Evolutionary conservation across 495 filamentous ascomycete species (phyloP).

Genomic region (Evansstolkia leycettana): DNA sequence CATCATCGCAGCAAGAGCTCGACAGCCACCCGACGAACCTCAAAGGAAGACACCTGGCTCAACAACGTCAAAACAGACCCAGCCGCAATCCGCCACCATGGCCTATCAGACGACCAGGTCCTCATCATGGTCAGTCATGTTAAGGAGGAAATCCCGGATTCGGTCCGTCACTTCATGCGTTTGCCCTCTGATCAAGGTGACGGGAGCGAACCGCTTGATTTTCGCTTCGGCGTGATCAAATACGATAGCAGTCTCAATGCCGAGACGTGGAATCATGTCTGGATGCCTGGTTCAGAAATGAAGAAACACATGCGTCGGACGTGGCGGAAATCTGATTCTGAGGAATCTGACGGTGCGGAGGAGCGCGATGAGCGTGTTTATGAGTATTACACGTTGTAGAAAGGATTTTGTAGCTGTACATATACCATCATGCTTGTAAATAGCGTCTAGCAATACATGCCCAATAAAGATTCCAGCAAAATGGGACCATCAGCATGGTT

Average conservation of each 20-base stretch:
- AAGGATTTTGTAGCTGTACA: no score
- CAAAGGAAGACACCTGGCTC: constrained; percentile 3
- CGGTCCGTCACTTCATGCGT: constrained; percentile 68
- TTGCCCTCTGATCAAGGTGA: constrained; percentile 44
- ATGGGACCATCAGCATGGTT: no score
- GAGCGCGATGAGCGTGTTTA: no score
- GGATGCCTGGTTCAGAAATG: constrained; percentile 15
- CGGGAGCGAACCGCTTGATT: constrained; percentile 23
- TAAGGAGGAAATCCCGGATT: constrained; percentile 77
- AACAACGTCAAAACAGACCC: constrained; percentile 1
- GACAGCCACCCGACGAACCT: constrained; percentile 3
- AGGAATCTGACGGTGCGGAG: no score
- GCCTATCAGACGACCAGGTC: constrained; percentile 55
- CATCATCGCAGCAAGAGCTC: background rate
- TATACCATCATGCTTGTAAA: no score
- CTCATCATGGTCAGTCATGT: constrained; percentile 80
- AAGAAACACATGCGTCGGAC: constrained; percentile 14
- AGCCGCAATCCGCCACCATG: constrained; percentile 7
- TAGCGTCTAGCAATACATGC: no score
- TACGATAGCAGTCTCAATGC: constrained; percentile 4
- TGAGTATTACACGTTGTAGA: background rate
- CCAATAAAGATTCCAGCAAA: no score
- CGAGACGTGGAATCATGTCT: constrained; percentile 16
- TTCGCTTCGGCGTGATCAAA: constrained; percentile 22
- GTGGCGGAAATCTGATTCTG: no score